Base-by-base conservation (phyloP, 768 basidiomycete genomes). In the Boletus subparvulus region DNA sequence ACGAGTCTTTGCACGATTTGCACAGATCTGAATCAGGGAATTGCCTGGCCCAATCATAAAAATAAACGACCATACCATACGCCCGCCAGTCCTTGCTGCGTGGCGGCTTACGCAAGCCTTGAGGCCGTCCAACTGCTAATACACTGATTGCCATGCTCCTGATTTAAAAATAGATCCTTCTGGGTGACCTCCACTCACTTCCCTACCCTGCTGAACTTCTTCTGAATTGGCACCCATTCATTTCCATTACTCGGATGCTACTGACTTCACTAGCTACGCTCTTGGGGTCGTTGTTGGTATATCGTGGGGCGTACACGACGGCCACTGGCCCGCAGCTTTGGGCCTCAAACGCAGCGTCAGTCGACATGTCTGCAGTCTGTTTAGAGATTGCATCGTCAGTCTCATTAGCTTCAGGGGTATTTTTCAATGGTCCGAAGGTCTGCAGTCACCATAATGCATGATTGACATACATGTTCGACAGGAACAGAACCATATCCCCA, bases 401-500 rank as follows among this genome's bases (percentile, higher is more conserved):
- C 35, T 68, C 66, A 11, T 47, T 51, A 0, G 54, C 55, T 43
- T 66, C 66, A 42, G 66, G 52, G 56, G 59, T 68, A 30, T 67
- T 58, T 48, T 68, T 65, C 50, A 50, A 61, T 49, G 66, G 66
- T 67, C 49, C 19, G 50, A 50, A 16, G 9, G 26, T 42, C 42
- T 30, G 37, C 10, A 28, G 30, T n/a, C 17, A 41, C 21, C 28
- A 8, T 47, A 40, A 44, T 53, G 39, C 4, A 54, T 49, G 19
- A 52, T 40, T 66, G 55, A 66, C 46, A 46, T 16, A 33, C 28
- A 36, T 39, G 44, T 45, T 55, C 10, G 28, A 58, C 54, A 67
- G 66, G 61, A 26, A 66, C 52, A 8, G 61, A 54, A 13, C 35
- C 54, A 5, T 85, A 83, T 60, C 47, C 54, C 1, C 67, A 66